phyloP scores from a whole-genome alignment of 2,329 filamentous ascomycete genomes.

The Calonectria pseudoreteaudii region DNA sequence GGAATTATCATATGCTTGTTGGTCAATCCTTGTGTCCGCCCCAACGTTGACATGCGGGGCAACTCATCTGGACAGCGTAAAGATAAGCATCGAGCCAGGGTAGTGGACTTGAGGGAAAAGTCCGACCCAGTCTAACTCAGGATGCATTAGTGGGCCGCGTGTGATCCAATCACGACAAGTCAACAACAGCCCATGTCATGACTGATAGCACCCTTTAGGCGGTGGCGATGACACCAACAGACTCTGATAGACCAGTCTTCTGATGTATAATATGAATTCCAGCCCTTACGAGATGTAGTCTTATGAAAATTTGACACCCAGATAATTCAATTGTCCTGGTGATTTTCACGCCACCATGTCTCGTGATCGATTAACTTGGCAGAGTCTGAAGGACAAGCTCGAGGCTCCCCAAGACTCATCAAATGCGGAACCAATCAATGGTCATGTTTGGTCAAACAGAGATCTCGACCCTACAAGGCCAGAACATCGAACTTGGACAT shows the following conservation, averaged over 20 bases:
- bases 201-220: background rate
- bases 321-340: no score
- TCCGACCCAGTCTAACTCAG: background rate
- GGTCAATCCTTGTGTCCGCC: background rate
- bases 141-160: background rate
- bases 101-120: background rate
- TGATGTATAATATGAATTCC: background rate
- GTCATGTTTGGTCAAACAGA: background rate
- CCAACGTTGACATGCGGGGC: background rate
- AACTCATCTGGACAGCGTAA: background rate
- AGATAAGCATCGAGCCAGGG: background rate
- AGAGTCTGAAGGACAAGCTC: background rate
- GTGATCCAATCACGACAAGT: background rate
- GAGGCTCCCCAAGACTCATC: background rate
- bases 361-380: background rate
- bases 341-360: background rate
- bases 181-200: background rate
- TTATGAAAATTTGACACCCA: background rate
- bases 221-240: background rate
- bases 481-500: background rate
- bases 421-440: background rate
- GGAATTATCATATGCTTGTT: background rate
- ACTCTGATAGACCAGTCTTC: background rate
- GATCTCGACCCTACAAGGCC: background rate
- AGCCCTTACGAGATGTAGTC: background rate